These are phyloP conservation scores for Epichloe gansuensis DNA, from an alignment of 2,329 filamentous ascomycete species.

Conservation along the genomic window DNA sequence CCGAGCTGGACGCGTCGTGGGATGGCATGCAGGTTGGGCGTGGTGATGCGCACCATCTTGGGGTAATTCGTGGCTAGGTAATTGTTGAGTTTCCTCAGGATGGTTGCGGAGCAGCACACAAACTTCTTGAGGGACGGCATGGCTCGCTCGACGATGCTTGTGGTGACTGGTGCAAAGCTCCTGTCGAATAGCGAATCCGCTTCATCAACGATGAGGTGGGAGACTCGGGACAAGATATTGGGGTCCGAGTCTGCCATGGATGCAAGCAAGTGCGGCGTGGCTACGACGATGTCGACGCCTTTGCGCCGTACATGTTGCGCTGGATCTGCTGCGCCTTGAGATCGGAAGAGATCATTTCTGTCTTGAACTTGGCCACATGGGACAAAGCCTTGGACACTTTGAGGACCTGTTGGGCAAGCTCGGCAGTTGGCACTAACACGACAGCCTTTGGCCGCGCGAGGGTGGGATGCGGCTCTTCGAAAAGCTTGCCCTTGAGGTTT, in stretches of 20 bases:
- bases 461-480: constrained; percentile 59
- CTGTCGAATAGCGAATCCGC: constrained; percentile 93
- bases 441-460: constrained; percentile 72
- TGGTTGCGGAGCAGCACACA: constrained; percentile 90
- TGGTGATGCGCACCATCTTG: constrained; percentile 73
- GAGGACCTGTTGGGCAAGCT: constrained; percentile 82
- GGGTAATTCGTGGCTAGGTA: constrained; percentile 76
- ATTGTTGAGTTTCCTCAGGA: constrained; percentile 77
- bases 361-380: constrained; percentile 77
- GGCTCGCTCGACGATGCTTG: constrained; percentile 68
- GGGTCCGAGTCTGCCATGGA: constrained; percentile 84
- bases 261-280: constrained; percentile 79
- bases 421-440: constrained; percentile 82
- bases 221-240: constrained; percentile 83
- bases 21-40: constrained; percentile 91
- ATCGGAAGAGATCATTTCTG: constrained; percentile 68
- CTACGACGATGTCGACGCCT: constrained; percentile 75
- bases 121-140: constrained; percentile 75
- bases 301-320: constrained; percentile 66
- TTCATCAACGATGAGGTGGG: constrained; percentile 83
- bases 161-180: constrained; percentile 77
- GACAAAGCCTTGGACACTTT: constrained; percentile 69
- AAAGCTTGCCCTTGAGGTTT: constrained; percentile 46
- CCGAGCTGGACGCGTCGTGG: constrained; percentile 88
- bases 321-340: constrained; percentile 70